These are phyloP conservation scores for Porphyrellus cyaneotinctus DNA, from an alignment of 768 basidiomycete species.

Conservation along the genomic window DNA sequence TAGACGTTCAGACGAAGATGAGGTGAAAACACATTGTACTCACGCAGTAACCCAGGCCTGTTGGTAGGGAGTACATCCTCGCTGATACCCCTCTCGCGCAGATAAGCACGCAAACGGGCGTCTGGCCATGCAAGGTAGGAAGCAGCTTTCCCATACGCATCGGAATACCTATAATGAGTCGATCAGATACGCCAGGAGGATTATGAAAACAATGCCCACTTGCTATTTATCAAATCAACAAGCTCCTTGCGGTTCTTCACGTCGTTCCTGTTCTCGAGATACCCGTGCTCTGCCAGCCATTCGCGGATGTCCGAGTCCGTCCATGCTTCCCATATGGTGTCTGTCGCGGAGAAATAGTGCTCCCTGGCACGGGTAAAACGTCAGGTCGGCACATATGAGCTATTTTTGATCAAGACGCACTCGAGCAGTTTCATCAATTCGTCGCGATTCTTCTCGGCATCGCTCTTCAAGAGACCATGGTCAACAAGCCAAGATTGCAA, in stretches of 20 bases:
- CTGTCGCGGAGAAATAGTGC: conserved; percentile 59
- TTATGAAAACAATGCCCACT: conserved; percentile 40
- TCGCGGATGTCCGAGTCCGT: conserved; percentile 63
- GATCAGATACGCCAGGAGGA: not conserved
- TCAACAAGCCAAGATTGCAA: conserved; percentile 76
- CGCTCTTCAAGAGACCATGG: conserved; percentile 67
- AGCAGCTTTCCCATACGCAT: conserved; percentile 42
- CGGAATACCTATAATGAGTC: conserved; percentile 46
- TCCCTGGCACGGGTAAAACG: conserved; percentile 38
- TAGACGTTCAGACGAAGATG: not conserved
- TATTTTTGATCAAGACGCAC: conserved; percentile 35
- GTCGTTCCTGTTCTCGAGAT: conserved; percentile 48
- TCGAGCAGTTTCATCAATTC: conserved; percentile 72
- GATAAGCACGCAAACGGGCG: conserved; percentile 84
- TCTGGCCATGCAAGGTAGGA: conserved; percentile 90
- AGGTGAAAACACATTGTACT: conserved; percentile 17
- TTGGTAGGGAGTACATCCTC: conserved; percentile 62
- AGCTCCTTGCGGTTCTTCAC: conserved; percentile 71
- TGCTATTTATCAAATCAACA: conserved; percentile 64
- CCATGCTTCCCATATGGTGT: conserved; percentile 68
- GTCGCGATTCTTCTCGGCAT: conserved; percentile 62
- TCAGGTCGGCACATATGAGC: not conserved
- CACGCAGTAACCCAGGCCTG: conserved; percentile 79
- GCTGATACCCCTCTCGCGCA: conserved; percentile 69
- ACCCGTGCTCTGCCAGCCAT: conserved; percentile 74